Conservation (phyloP, 495 filamentous ascomycete species). For the Daldinia childiae region DNA sequence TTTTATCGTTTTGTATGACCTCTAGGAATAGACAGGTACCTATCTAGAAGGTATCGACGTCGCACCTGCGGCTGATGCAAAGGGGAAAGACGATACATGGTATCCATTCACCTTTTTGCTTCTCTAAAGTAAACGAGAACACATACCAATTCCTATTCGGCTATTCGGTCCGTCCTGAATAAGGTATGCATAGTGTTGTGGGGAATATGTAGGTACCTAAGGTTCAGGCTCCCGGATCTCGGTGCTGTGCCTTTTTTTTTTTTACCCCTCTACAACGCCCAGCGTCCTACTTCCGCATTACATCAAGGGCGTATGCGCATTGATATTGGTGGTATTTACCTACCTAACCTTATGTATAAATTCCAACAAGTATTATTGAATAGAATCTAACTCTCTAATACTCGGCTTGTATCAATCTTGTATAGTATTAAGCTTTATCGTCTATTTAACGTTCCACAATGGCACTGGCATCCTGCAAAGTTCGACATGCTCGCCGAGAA, state of each 20-base stretch:
- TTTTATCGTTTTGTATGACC: too few species aligned
- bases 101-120: too few species aligned
- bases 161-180: not conserved
- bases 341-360: slow-evolving; percentile 4
- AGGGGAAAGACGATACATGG: too few species aligned
- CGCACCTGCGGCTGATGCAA: not conserved
- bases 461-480: slow-evolving; percentile 35
- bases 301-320: slow-evolving; percentile 17
- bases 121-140: not conserved
- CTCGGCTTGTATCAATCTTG: not conserved
- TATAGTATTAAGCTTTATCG: not conserved
- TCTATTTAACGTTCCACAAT: slow-evolving; percentile 14
- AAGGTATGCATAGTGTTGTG: slow-evolving; percentile 1
- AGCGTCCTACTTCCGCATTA: not conserved
- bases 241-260: not conserved
- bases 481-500: slow-evolving; percentile 45
- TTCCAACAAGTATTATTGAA: not conserved
- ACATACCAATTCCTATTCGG: not conserved
- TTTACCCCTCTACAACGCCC: slow-evolving; percentile 10
- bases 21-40: not conserved
- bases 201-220: slow-evolving; percentile 6
- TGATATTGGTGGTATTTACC: not conserved
- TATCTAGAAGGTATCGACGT: not conserved
- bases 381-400: not conserved
- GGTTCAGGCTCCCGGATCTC: slow-evolving; percentile 20